Percentiles rank a stretch among this genome's conserved stretches.
Conservation (phyloP, 1,139 yeast species). For the Candida neerlandica region DNA sequence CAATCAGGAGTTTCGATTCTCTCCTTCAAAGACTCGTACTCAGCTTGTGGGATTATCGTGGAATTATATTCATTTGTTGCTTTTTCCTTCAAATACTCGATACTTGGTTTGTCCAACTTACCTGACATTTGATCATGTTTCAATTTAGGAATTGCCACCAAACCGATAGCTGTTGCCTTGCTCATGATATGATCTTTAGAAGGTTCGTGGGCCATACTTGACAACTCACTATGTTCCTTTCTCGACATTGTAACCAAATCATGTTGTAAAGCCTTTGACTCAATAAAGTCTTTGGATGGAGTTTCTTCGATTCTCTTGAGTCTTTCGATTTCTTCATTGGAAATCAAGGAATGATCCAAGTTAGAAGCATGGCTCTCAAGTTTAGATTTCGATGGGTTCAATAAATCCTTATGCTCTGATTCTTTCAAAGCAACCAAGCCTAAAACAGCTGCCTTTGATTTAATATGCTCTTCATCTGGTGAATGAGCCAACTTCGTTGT, state of each 20-base stretch:
- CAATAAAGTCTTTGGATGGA: slow-evolving; percentile 15
- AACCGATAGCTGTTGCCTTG: slow-evolving; percentile 26
- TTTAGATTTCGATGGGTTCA: slow-evolving; percentile 27
- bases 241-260: slow-evolving; percentile 28
- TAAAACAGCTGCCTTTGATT: slow-evolving; percentile 15
- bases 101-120: slow-evolving; percentile 24
- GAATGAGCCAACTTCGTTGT: slow-evolving; percentile 20
- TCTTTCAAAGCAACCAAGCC: slow-evolving; percentile 21
- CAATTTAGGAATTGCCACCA: slow-evolving; percentile 26
- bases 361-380: slow-evolving; percentile 22
- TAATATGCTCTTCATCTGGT: slow-evolving; percentile 20
- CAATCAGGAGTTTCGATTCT: slow-evolving; percentile 25
- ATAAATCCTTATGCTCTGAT: slow-evolving; percentile 19
- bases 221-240: slow-evolving; percentile 27
- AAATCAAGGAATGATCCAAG: slow-evolving; percentile 16
- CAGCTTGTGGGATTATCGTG: slow-evolving; percentile 27
- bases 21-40: slow-evolving; percentile 19
- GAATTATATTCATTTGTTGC: slow-evolving; percentile 25
- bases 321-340: slow-evolving; percentile 17
- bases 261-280: slow-evolving; percentile 21
- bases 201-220: slow-evolving; percentile 30
- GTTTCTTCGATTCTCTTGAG: slow-evolving; percentile 15
- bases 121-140: slow-evolving; percentile 24
- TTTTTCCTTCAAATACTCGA: slow-evolving; percentile 32
- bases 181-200: slow-evolving; percentile 27